A percentile compares a stretch with the other conserved stretches of the same genome.
phyloP scores from a whole-genome alignment of 768 basidiomycete species.

The Lactarius sanguifluus region DNA sequence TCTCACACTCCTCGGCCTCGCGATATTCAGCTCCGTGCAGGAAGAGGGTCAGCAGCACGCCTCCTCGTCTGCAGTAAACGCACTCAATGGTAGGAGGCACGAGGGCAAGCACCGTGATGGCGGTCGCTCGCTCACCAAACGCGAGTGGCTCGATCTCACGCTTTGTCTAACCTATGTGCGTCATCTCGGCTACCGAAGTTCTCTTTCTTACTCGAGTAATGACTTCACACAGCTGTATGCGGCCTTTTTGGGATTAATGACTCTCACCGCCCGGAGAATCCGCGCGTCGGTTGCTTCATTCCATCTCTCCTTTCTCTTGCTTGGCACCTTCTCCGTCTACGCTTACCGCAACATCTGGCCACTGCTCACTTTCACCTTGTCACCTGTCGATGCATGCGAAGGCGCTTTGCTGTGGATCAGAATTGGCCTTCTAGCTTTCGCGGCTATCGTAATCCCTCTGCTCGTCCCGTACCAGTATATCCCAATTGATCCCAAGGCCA shows the following conservation, averaged over 20 bases:
- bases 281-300: constrained; percentile 34
- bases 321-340: too few species aligned
- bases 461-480: too few species aligned
- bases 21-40: constrained; percentile 44
- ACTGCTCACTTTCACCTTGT: too few species aligned
- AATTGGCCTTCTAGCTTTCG: too few species aligned
- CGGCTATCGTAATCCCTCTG: too few species aligned
- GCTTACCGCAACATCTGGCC: too few species aligned
- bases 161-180: constrained; percentile 39
- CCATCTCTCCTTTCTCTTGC: constrained; percentile 40
- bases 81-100: constrained; percentile 33
- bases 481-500: too few species aligned
- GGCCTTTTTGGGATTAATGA: constrained; percentile 29
- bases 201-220: background rate
- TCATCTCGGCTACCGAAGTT: background rate
- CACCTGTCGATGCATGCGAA: too few species aligned
- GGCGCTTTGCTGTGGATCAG: too few species aligned
- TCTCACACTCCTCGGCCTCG: constrained; percentile 50
- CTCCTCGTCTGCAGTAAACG: constrained; percentile 3
- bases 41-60: constrained; percentile 29
- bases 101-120: constrained; percentile 21
- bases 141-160: constrained; percentile 25
- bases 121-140: constrained; percentile 4
- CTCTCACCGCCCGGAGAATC: constrained; percentile 19
- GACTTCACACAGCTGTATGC: constrained; percentile 28